phyloP scores from a whole-genome alignment of 2,329 filamentous ascomycete genomes.

The Echinosphaeria canescens region DNA sequence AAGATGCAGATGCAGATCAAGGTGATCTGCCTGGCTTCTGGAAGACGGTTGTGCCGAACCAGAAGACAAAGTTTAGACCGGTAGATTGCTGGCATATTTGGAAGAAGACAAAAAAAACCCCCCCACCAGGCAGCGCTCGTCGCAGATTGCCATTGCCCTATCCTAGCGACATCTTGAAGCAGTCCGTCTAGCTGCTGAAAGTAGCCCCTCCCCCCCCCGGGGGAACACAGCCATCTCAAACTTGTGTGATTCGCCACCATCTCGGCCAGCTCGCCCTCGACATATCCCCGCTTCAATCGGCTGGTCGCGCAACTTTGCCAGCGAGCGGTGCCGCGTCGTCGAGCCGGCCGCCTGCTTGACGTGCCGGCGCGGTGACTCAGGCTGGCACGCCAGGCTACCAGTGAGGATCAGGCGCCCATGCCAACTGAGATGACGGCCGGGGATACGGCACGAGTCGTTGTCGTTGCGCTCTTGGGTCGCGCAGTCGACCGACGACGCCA shows the following conservation, averaged over 20 bases:
- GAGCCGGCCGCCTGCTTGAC: conserved; percentile 44
- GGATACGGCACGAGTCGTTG: conserved; percentile 46
- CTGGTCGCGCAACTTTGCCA: conserved; percentile 42
- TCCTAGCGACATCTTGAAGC: conserved; percentile 29
- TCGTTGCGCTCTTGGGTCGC: conserved; percentile 34
- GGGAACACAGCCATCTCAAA: conserved; percentile 43
- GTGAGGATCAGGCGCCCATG: conserved; percentile 19
- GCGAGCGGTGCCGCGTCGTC: conserved; percentile 33
- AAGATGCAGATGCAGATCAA: conserved; percentile 67
- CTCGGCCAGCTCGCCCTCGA: conserved; percentile 49
- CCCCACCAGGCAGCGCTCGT: conserved; percentile 33
- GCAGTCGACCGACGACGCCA: conserved; percentile 49
- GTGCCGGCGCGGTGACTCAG: conserved; percentile 52
- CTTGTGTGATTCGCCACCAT: conserved; percentile 54
- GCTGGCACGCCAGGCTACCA: conserved; percentile 14
- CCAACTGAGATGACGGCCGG: conserved; percentile 45
- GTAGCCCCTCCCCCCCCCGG: conserved; percentile 28
- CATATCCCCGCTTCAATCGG: conserved; percentile 40
- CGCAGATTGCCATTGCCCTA: conserved; percentile 33
- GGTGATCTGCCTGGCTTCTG: conserved; percentile 42
- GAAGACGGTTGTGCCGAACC: conserved; percentile 52
- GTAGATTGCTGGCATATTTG: conserved; percentile 44
- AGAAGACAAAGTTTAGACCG: conserved; percentile 52
- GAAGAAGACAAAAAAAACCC: too few relatives aligned
- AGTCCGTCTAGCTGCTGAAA: conserved; percentile 35